Evolutionary conservation across 1,284 basidiomycete genomes (phyloP).

Genomic region (Coniferiporia weirii): DNA sequence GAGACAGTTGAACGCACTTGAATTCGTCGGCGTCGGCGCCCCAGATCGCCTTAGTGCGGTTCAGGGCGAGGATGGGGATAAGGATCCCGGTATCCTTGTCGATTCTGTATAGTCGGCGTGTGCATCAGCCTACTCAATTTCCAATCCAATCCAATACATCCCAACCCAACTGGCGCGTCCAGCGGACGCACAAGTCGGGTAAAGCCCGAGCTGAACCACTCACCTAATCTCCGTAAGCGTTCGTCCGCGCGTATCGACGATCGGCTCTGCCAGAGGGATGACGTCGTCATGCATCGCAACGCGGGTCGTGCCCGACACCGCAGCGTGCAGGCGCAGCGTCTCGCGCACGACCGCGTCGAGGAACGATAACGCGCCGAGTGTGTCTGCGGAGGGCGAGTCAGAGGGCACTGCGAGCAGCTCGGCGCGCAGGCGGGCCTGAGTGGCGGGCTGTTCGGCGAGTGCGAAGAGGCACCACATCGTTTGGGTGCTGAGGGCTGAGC

Average conservation of each 20-base stretch:
- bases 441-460: slow-evolving; percentile 46
- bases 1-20: slow-evolving; percentile 16
- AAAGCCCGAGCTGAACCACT: background rate
- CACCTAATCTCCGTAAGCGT: slow-evolving; percentile 20
- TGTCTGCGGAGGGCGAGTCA: slow-evolving; percentile 26
- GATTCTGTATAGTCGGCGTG: slow-evolving; percentile 15
- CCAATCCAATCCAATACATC: no score
- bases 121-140: no score
- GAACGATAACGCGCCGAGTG: slow-evolving; percentile 29
- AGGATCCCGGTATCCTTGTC: slow-evolving; percentile 27
- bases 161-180: no score
- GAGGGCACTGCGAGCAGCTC: slow-evolving; percentile 47
- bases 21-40: slow-evolving; percentile 38
- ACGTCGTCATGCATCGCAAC: slow-evolving; percentile 23
- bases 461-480: slow-evolving; percentile 61
- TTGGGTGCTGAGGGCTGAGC: slow-evolving; percentile 20
- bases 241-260: slow-evolving; percentile 21
- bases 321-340: slow-evolving; percentile 23
- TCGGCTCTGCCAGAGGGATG: slow-evolving; percentile 24
- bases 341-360: slow-evolving; percentile 31
- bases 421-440: slow-evolving; percentile 63
- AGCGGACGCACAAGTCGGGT: slow-evolving; percentile 10
- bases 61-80: slow-evolving; percentile 31
- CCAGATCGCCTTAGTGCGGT: slow-evolving; percentile 35
- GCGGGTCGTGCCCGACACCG: slow-evolving; percentile 20